Evolutionary conservation across 1,139 yeast genomes (phyloP).

Genomic region (Eremothecium cymbalariae): DNA sequence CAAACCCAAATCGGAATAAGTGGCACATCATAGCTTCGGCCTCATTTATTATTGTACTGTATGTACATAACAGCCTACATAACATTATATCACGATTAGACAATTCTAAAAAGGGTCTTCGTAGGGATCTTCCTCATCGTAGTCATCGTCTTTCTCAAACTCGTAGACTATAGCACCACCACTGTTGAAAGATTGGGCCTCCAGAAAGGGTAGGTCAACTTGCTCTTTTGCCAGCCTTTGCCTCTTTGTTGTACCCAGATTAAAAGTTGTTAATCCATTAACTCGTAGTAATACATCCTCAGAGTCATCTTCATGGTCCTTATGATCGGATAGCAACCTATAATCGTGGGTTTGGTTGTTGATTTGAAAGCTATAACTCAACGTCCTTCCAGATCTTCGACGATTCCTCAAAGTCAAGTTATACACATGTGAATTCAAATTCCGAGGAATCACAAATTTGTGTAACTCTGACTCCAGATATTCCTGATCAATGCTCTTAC

Average conservation of each 20-base stretch:
- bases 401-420: conserved; percentile 52
- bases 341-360: conserved; percentile 46
- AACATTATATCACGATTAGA: background rate
- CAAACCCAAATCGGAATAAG: too few relatives aligned
- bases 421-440: conserved; percentile 43
- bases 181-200: conserved; percentile 71
- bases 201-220: conserved; percentile 81
- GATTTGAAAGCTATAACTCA: conserved; percentile 47
- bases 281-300: conserved; percentile 42
- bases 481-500: conserved; percentile 39
- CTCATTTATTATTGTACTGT: background rate
- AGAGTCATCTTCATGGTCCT: conserved; percentile 28
- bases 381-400: conserved; percentile 76
- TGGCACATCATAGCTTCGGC: too few relatives aligned
- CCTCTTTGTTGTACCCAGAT: conserved; percentile 61
- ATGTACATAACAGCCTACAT: background rate
- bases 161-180: conserved; percentile 94
- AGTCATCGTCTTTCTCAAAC: conserved; percentile 76
- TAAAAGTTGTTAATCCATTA: conserved; percentile 77
- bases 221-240: conserved; percentile 74
- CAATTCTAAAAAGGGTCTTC: conserved; percentile 77
- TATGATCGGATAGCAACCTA: conserved; percentile 30
- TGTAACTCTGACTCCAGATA: conserved; percentile 38
- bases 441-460: conserved; percentile 43
- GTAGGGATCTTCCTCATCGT: conserved; percentile 94